Evolutionary conservation across 2,329 filamentous ascomycete species (phyloP), one percentile per base, ranked within the genome.

Genomic region (Fusarium sterilihyphosum): DNA sequence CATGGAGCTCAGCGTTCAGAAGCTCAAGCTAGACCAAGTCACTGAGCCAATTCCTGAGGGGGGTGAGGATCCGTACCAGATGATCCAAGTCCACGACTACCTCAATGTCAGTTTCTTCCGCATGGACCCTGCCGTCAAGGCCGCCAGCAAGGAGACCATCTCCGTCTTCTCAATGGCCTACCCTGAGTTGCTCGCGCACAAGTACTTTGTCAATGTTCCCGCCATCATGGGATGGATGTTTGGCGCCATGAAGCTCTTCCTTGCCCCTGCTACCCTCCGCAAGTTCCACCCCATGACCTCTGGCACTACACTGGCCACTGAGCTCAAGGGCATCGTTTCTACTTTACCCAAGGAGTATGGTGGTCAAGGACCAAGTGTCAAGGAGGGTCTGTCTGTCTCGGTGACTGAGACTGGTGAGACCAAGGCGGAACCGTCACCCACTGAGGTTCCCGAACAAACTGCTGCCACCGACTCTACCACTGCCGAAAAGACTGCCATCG

Each of bases 171-270:
- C 92, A 59, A 91, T 90, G 76, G 93, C 93, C 75, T 98, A 98
- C 84, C 95, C 96, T 0, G 96, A 98, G 85, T 90, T 97, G 16
- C 88, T 98, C 31, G 71, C 80, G 13, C 86, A 96, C 85, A 98
- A 98, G 87, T 98, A 95, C 88, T 98, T 98, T 81, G 93, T 98
- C 84, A 98, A 98, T 79, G 94, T 98, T 11, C 96, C 96, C 0
- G 84, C 92, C 64, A 87, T 98, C 78, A 98, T 98, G 95, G 93
- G 94, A 65, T 98, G 95, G 88, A 89, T 95, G 81, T 95, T 93
- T 81, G 86, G 87, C 26, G 88, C 92, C 61, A 92, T 95, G 86
- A 95, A 94, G 85, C 83, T 94, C 24, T 92, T 95, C 81, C 86
- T 95, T 49, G 90, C 92, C 37, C 87, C 91, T 57, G 92, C 92